phyloP scores from a whole-genome alignment of 345 rosid genomes.

The Corchorus olitorius region DNA sequence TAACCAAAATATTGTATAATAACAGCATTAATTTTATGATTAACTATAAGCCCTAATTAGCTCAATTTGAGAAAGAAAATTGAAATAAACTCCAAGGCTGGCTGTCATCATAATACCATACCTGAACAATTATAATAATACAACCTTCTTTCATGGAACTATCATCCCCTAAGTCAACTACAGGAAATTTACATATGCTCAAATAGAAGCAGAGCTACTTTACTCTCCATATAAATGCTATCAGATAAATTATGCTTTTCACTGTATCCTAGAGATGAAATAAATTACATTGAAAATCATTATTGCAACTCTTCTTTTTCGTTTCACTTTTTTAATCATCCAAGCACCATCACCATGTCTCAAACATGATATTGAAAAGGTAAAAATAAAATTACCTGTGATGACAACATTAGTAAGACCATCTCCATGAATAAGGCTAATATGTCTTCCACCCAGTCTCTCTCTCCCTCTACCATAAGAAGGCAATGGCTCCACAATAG shows the following conservation, averaged over 20 bases:
- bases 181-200: neutral
- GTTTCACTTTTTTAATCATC: neutral
- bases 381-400: slow-evolving; percentile 53
- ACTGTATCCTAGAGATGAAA: neutral
- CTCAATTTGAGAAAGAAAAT: neutral
- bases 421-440: slow-evolving; percentile 97
- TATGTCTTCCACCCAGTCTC: slow-evolving; percentile 92
- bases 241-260: neutral
- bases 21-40: neutral
- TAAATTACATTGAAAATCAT: neutral
- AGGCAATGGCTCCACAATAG: slow-evolving; percentile 83
- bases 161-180: slow-evolving; percentile 6
- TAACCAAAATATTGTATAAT: neutral
- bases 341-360: neutral
- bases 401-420: slow-evolving; percentile 83
- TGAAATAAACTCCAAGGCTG: neutral
- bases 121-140: neutral
- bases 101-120: neutral
- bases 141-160: neutral
- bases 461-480: slow-evolving; percentile 99
- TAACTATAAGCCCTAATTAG: neutral
- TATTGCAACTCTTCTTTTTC: slow-evolving; percentile 2
- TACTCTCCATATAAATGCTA: neutral
- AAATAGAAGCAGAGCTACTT: neutral
- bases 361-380: neutral